Evolutionary conservation across 306 rosid species (phyloP), one percentile per base, ranked within the genome.

Genomic region (Trifolium subterraneum): DNA sequence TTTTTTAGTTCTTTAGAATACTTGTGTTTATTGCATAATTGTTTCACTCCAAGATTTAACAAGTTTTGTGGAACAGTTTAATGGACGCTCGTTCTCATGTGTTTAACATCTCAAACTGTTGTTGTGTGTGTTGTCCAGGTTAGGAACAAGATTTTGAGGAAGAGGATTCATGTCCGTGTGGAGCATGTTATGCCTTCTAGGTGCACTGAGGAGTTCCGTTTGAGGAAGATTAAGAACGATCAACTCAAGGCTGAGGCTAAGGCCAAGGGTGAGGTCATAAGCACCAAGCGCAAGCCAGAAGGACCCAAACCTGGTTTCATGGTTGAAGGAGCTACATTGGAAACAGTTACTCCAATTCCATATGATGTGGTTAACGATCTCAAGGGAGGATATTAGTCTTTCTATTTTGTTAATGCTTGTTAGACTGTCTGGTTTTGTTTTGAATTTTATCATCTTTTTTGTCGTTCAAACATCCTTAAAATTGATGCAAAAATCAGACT

Each of bases 221-320:
- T 82, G 44, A 83, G 99, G 84, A 92, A 90, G 84, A 36, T 88
- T 2, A 78, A 88, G 84, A 94, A 94, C 0, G 99, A 94, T 8
- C 41, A 88, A 50, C 70, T 88, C 23, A 94, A 94, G 87, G 93
- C 92, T 0, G 96, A 79, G 14, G 99, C 99, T 8, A 94, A 94
- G 90, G 88, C 85, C 0, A 87, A 51, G 69, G 97, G 99, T 0
- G 88, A 74, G 65, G 80, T 81, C 10, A 90, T 94, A 8, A 86
- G 95, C 81, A 94, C 99, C 15, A 94, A 94, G 93, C 89, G 99
- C 59, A 90, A 88, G 80, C 97, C 99, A 0, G 79, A 72, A 64
- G 99, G 99, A 4, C 99, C 99, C 4, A 94, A 94, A 59, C 97
- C 99, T 0, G 98, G 99, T 27, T 94, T 91, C 80, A 94, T 75